Evolutionary conservation across 192 early-diverging fungal genomes (phyloP), one percentile per base, ranked within the genome.

Genomic region (Spinellus fusiger): DNA sequence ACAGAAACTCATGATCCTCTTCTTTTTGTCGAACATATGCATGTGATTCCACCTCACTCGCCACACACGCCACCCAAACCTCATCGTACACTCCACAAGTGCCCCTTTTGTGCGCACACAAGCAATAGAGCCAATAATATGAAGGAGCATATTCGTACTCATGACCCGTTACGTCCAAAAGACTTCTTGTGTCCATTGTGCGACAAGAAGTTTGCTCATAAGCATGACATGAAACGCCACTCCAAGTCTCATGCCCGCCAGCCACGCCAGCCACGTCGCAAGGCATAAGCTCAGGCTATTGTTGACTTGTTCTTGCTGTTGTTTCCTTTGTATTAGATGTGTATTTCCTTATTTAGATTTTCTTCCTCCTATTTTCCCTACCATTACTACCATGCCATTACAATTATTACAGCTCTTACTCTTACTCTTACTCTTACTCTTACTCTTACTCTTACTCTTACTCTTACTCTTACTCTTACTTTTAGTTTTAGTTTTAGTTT

Each of bases 171-270:
- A 50, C 80, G 88, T 28, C 74, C 81, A 27, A 82, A 80, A 34
- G 74, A 75, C 26, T 86, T 77, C 70, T 62, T 59, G 32, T 89
- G 87, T 62, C 54, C 64, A 1, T 54, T 61, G 15, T 89, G 87
- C 53, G 54, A 60, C 15, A 84, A 83, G 37, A 63, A 71, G 18
- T 89, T 89, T 60, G 77, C 79, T 16, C 65, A 87, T 34, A 88
- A 84, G 35, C 86, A 89, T 66, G 88, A 90, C 66, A 67, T 89
- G 32, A 81, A 82, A 53, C 80, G 88, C 29, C 88, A 90, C 66
- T 31, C 59, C 23, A 61, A 60, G 28, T 61, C 57, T 35, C 59
- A 64, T 69, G 32, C 74, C 74, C 40, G 65, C n/a, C 40, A 52
- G 1, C n/a, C 72, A 76, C 33, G 70, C 3, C 40, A 44, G 10